phyloP scores from a whole-genome alignment of 2,329 filamentous ascomycete species.

The Fusarium sublunatum region DNA sequence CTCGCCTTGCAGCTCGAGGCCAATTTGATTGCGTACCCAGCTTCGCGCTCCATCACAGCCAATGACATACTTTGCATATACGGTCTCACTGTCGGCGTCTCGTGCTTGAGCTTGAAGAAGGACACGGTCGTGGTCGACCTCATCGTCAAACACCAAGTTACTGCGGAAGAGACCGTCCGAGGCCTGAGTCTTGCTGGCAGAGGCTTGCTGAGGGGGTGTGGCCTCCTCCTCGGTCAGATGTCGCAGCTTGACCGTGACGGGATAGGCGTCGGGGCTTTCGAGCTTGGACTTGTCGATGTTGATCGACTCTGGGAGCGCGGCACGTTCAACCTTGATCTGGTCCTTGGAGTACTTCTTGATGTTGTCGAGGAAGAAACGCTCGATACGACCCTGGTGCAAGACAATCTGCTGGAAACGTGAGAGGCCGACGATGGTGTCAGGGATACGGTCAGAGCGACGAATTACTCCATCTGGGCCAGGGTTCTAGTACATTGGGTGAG shows the following conservation, averaged over 20 bases:
- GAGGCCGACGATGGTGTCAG: slow-evolving; percentile 70
- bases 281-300: background rate
- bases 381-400: slow-evolving; percentile 77
- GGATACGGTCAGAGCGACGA: slow-evolving; percentile 66
- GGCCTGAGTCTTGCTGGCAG: slow-evolving; percentile 5
- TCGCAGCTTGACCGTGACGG: slow-evolving; percentile 8
- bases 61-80: slow-evolving; percentile 67
- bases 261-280: background rate
- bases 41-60: slow-evolving; percentile 76
- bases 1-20: slow-evolving; percentile 63
- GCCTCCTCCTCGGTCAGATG: slow-evolving; percentile 15
- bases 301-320: background rate
- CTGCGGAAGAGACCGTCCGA: slow-evolving; percentile 11
- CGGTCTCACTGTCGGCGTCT: slow-evolving; percentile 43
- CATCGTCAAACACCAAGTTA: slow-evolving; percentile 56
- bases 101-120: slow-evolving; percentile 43
- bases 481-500: slow-evolving; percentile 21
- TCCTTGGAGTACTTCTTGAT: slow-evolving; percentile 54
- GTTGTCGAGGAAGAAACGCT: slow-evolving; percentile 72
- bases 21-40: slow-evolving; percentile 70
- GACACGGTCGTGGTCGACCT: slow-evolving; percentile 63
- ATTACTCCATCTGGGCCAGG: slow-evolving; percentile 2
- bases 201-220: background rate
- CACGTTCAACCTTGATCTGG: background rate
- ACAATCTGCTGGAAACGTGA: slow-evolving; percentile 73